These are phyloP conservation scores for Vitis riparia DNA, from an alignment of 164 flowering plant species.

Conservation along the genomic window DNA sequence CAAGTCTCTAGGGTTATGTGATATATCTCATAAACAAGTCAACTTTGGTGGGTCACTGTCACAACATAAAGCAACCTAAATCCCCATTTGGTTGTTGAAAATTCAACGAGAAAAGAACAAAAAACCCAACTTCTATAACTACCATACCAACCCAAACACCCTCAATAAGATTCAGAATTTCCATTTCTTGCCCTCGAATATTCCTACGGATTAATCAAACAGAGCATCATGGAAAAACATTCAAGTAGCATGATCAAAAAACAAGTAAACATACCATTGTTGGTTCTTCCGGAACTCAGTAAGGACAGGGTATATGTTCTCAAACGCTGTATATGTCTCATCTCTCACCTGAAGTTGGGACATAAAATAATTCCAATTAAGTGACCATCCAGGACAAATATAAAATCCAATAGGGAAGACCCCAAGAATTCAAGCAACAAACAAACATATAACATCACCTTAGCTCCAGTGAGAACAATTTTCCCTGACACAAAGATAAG, in stretches of 20 bases:
- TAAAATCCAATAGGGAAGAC: neutral
- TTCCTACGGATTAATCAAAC: too few relatives aligned
- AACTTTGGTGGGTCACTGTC: too few relatives aligned
- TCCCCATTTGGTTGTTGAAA: too few relatives aligned
- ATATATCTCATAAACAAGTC: too few relatives aligned
- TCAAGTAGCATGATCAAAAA: neutral
- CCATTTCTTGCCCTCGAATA: too few relatives aligned
- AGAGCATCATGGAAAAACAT: too few relatives aligned
- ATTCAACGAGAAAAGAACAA: too few relatives aligned
- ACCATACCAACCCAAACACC: too few relatives aligned
- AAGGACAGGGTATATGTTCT: slow-evolving; percentile 82
- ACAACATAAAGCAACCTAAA: too few relatives aligned
- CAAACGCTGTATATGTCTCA: slow-evolving; percentile 80
- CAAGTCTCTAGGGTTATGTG: too few relatives aligned
- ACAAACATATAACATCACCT: slow-evolving; percentile 37
- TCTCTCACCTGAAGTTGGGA: slow-evolving; percentile 55
- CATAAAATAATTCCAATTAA: neutral
- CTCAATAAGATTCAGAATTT: too few relatives aligned
- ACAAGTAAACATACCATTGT: slow-evolving; percentile 44
- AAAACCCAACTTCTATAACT: too few relatives aligned
- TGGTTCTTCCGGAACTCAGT: slow-evolving; percentile 76
- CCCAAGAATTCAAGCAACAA: neutral
- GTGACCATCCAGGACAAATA: neutral
- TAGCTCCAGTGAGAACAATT: slow-evolving; percentile 92
- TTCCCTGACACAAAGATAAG: slow-evolving; percentile 94